These are phyloP conservation scores for Aspergillus clavatus DNA, from an alignment of 2,329 filamentous ascomycete genomes.

Conservation along the genomic window DNA sequence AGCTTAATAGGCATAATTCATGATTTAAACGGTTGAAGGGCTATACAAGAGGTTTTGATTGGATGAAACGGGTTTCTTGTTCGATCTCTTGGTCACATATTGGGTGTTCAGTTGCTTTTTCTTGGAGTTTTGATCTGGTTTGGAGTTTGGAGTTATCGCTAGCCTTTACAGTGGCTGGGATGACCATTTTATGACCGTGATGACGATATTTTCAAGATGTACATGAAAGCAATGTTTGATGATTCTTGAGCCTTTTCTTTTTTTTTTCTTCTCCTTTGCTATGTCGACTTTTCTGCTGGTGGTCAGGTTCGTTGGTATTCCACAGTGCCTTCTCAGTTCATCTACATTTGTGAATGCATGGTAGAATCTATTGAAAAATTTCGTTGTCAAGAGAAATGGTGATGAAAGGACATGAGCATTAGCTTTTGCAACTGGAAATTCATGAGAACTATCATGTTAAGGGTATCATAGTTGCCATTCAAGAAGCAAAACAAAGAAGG, in stretches of 20 bases:
- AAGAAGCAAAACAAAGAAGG: too few relatives aligned
- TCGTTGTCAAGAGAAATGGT: not conserved
- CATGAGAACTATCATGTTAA: slow-evolving; percentile 3
- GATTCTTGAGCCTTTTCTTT: slow-evolving; percentile 24
- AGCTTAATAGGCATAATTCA: not conserved
- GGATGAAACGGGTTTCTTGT: not conserved
- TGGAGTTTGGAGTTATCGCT: slow-evolving; percentile 22
- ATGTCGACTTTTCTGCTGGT: slow-evolving; percentile 15
- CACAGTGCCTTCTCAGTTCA: slow-evolving; percentile 6
- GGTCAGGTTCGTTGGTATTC: slow-evolving; percentile 18
- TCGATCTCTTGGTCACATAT: not conserved
- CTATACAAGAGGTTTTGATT: not conserved
- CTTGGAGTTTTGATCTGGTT: slow-evolving; percentile 25
- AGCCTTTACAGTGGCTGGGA: slow-evolving; percentile 24
- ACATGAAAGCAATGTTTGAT: slow-evolving; percentile 36
- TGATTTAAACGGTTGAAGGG: not conserved
- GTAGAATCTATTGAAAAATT: not conserved
- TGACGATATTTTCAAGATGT: slow-evolving; percentile 36
- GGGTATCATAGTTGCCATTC: slow-evolving; percentile 19
- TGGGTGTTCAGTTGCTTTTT: too few relatives aligned
- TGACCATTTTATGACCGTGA: slow-evolving; percentile 35
- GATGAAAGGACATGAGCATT: not conserved
- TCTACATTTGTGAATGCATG: not conserved
- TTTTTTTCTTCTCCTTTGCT: slow-evolving; percentile 14
- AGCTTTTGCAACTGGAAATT: not conserved